A percentile compares a stretch with the other conserved stretches of the same genome.
phyloP scores from a whole-genome alignment of 2,329 filamentous ascomycete species.

The Fusarium sp. region DNA sequence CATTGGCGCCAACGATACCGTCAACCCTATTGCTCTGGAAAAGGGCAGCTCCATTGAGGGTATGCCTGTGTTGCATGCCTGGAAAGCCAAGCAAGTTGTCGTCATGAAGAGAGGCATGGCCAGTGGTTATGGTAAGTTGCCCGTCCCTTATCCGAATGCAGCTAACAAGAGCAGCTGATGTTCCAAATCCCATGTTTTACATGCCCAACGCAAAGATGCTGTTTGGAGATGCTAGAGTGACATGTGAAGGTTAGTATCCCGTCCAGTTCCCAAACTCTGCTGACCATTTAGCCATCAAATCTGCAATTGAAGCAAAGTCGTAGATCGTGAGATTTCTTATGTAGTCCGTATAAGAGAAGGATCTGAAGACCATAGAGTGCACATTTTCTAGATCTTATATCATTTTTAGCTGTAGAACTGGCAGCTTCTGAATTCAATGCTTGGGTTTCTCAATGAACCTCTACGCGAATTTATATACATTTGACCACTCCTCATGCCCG shows the following conservation, averaged over 20 bases:
- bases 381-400: slow-evolving; percentile 36
- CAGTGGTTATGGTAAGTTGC: slow-evolving; percentile 78
- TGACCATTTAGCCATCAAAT: slow-evolving; percentile 54
- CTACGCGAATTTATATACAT: slow-evolving; percentile 46
- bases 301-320: slow-evolving; percentile 52
- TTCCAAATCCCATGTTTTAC: slow-evolving; percentile 93
- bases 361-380: slow-evolving; percentile 36
- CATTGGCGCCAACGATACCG: slow-evolving; percentile 92
- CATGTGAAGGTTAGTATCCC: slow-evolving; percentile 74
- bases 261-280: background rate
- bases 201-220: slow-evolving; percentile 92
- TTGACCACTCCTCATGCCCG: slow-evolving; percentile 43
- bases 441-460: slow-evolving; percentile 26
- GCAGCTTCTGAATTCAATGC: slow-evolving; percentile 29
- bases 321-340: slow-evolving; percentile 19
- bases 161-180: slow-evolving; percentile 70
- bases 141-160: background rate
- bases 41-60: slow-evolving; percentile 86
- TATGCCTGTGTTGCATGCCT: slow-evolving; percentile 92
- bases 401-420: slow-evolving; percentile 19
- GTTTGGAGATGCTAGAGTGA: slow-evolving; percentile 88
- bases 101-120: slow-evolving; percentile 95
- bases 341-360: slow-evolving; percentile 23
- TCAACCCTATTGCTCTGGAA: slow-evolving; percentile 89
- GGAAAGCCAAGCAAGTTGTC: slow-evolving; percentile 93